phyloP scores from a whole-genome alignment of 1,139 yeast genomes.

The Pichia terricola region DNA sequence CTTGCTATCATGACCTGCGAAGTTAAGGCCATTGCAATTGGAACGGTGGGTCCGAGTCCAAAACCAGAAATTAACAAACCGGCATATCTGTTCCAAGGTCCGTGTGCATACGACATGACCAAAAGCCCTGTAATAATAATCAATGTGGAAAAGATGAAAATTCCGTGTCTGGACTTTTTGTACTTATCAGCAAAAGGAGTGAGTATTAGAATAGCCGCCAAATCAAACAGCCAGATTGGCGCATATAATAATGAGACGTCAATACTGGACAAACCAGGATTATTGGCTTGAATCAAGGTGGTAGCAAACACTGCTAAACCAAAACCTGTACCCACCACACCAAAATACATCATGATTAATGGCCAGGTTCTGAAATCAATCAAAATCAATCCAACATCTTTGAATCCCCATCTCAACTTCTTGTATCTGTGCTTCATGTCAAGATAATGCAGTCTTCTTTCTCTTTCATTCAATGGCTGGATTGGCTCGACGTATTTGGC shows the following conservation, averaged over 20 bases:
- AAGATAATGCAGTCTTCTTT: slow-evolving; percentile 47
- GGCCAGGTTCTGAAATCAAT: slow-evolving; percentile 72
- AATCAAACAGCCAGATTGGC: slow-evolving; percentile 83
- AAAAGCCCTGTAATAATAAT: slow-evolving; percentile 68
- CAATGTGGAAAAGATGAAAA: slow-evolving; percentile 52
- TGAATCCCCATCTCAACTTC: slow-evolving; percentile 47
- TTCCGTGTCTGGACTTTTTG: slow-evolving; percentile 46
- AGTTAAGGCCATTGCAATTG: slow-evolving; percentile 80
- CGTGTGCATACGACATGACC: slow-evolving; percentile 67
- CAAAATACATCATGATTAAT: slow-evolving; percentile 76
- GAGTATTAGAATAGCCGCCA: slow-evolving; percentile 63
- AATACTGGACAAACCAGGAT: slow-evolving; percentile 56
- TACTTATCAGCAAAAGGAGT: slow-evolving; percentile 75
- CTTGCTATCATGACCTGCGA: slow-evolving; percentile 64
- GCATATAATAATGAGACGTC: slow-evolving; percentile 70
- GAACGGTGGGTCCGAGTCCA: slow-evolving; percentile 87
- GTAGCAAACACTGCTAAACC: slow-evolving; percentile 84
- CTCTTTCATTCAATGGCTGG: slow-evolving; percentile 46
- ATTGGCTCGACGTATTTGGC: slow-evolving; percentile 25
- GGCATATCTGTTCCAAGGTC: slow-evolving; percentile 68
- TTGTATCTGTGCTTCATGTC: slow-evolving; percentile 49
- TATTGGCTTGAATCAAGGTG: slow-evolving; percentile 59
- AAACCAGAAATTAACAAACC: slow-evolving; percentile 76
- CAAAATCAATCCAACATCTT: slow-evolving; percentile 48
- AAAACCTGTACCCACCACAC: slow-evolving; percentile 83